A percentile compares a stretch with the other conserved stretches of the same genome.
Conservation (phyloP, 768 basidiomycete species). For the Tylopilus vinaceipallidus region DNA sequence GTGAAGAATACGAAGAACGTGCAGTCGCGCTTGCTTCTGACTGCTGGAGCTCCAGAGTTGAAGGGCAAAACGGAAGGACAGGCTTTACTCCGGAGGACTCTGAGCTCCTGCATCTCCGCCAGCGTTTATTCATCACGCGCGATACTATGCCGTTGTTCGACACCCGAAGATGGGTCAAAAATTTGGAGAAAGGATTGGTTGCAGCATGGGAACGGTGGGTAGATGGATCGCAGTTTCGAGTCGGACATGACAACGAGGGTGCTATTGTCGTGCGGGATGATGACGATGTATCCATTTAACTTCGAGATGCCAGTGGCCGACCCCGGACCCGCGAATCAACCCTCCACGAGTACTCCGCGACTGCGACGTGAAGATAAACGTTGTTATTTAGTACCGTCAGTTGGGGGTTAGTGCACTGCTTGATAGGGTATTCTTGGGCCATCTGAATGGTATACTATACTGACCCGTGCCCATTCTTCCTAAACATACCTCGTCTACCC, state of each 20-base stretch:
- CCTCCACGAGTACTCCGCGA: too few species aligned
- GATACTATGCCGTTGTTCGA: constrained; percentile 48
- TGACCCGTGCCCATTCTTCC: too few species aligned
- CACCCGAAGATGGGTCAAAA: constrained; percentile 44
- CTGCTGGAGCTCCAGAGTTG: constrained; percentile 18
- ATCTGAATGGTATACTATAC: too few species aligned
- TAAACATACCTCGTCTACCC: too few species aligned
- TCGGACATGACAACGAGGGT: constrained; percentile 32
- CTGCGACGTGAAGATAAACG: too few species aligned
- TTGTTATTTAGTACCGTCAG: too few species aligned
- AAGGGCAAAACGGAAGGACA: constrained; percentile 1
- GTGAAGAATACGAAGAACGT: constrained; percentile 45
- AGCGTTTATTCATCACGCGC: constrained; percentile 40
- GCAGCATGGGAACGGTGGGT: constrained; percentile 50
- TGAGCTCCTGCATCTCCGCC: constrained; percentile 40
- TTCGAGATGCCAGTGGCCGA: background rate
- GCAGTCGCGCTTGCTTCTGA: constrained; percentile 40
- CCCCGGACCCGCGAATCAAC: too few species aligned
- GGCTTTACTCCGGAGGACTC: constrained; percentile 18
- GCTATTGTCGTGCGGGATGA: constrained; percentile 33
- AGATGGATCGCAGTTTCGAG: constrained; percentile 36
- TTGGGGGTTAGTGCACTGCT: too few species aligned
- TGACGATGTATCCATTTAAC: constrained; percentile 11
- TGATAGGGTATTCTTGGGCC: too few species aligned
- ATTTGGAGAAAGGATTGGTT: constrained; percentile 44